Evolutionary conservation across 495 filamentous ascomycete genomes (phyloP).

Genomic region (Hypoxylon lenormandii): DNA sequence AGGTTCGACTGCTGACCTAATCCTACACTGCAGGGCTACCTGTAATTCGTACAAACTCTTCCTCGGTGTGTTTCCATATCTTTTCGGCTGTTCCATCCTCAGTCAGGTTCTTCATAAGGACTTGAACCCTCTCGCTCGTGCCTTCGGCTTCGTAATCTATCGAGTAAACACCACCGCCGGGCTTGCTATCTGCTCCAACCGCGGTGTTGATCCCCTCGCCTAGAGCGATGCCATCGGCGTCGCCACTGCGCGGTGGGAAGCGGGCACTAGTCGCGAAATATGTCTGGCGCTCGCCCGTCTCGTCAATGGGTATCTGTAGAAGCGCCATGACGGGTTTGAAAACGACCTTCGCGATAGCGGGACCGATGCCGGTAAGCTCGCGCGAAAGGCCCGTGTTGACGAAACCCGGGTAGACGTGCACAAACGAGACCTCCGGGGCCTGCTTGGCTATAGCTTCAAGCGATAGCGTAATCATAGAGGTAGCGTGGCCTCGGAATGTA

Average conservation of each 20-base stretch:
- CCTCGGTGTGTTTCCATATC: conserved; percentile 59
- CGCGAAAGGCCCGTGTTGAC: conserved; percentile 58
- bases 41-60: too few species aligned
- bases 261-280: conserved; percentile 62
- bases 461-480: conserved; percentile 62
- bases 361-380: conserved; percentile 22
- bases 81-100: conserved; percentile 58
- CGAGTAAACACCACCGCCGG: conserved; percentile 66
- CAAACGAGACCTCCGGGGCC: conserved; percentile 64
- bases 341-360: conserved; percentile 16
- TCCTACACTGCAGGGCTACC: too few species aligned
- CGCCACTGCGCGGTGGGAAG: conserved; percentile 51
- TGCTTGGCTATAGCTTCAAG: conserved; percentile 59
- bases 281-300: conserved; percentile 64
- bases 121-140: conserved; percentile 49
- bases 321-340: conserved; percentile 24
- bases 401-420: conserved; percentile 67
- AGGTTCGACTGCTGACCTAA: too few species aligned
- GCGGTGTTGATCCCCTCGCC: conserved; percentile 49
- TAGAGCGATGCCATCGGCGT: conserved; percentile 49
- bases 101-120: conserved; percentile 54
- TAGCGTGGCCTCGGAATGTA: conserved; percentile 48
- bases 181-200: conserved; percentile 59
- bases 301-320: conserved; percentile 38
- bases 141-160: conserved; percentile 60